phyloP scores from a whole-genome alignment of 257 asterid genomes.

The Scutellaria baicalensis region DNA sequence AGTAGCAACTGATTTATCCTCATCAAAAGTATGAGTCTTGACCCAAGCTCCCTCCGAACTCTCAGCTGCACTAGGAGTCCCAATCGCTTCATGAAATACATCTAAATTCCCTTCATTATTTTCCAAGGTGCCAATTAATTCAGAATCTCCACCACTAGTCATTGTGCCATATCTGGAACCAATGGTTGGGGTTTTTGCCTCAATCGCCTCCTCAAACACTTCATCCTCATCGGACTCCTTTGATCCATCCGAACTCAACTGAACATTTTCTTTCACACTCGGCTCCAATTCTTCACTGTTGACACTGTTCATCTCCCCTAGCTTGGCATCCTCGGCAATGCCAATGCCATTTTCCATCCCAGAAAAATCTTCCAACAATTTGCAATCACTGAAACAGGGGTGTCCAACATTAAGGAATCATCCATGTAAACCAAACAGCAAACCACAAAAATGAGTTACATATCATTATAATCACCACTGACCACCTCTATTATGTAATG shows the following conservation, averaged over 20 bases:
- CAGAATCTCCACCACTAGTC: constrained; percentile 13
- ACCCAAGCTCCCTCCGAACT: constrained; percentile 20
- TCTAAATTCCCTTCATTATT: constrained; percentile 19
- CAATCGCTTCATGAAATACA: constrained; percentile 32
- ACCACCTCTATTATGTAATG: not conserved
- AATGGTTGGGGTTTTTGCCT: constrained; percentile 20
- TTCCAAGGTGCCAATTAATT: constrained; percentile 21
- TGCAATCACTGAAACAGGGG: constrained; percentile 22
- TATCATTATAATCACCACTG: not conserved
- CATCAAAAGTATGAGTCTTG: constrained; percentile 14
- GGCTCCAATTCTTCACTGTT: constrained; percentile 22
- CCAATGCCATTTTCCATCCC: constrained; percentile 63
- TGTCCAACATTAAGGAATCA: not conserved
- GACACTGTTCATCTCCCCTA: constrained; percentile 31
- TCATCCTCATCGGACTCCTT: constrained; percentile 40
- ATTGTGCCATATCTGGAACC: constrained; percentile 13
- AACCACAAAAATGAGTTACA: not conserved
- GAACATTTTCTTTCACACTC: constrained; percentile 20
- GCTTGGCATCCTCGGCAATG: constrained; percentile 29
- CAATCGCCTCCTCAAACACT: constrained; percentile 48
- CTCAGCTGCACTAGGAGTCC: constrained; percentile 13
- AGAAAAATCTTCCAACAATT: constrained; percentile 27
- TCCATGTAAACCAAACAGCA: not conserved
- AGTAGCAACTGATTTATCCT: constrained; percentile 14
- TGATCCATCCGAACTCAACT: constrained; percentile 24